Evolutionary conservation across 2,329 filamentous ascomycete species (phyloP), one percentile per base, ranked within the genome.

Genomic region (Hyphodiscus sp.): DNA sequence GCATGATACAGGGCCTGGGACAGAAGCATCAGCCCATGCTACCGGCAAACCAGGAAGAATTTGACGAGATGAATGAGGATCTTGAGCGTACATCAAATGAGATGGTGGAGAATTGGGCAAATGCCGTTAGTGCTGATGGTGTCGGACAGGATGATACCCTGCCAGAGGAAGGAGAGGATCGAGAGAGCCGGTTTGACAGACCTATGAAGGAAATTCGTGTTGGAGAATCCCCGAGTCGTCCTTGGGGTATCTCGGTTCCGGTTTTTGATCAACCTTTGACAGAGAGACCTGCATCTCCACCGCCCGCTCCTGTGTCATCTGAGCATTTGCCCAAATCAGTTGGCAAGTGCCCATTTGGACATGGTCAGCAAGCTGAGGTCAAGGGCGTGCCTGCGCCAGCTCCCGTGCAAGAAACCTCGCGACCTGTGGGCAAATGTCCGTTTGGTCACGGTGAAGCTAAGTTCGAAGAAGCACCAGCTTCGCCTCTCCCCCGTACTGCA

Each of bases 1-100:
- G 83, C 71, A 96, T 97, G 92, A 95, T 97, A 57, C 86, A 94
- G 68, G 90, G 90, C 9, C 76, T 97, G 41, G 89, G 91, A 47
- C 81, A 86, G 59, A 89, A 95, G 63, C 92, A 97, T 67, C 87
- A 94, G 67, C 85, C 89, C 6, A 90, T 94, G 82, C 75, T 96
- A 26, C 88, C 88, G 1, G 76, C 79, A 41, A 73, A 13, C 33
- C 5, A 75, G 5, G 78, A 80, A 58, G 74, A 77, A 41, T 26
- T 26, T 3, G 61, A 61, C n/a, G 59, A 63, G 41, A 54, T 60
- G 20, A 53, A 56, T 20, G 58, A 73, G 63, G 56, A 71, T 63
- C 43, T 72, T 69, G 78, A 81, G 52, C 73, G 72, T 47, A 73
- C 70, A 15, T 84, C 85, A 7, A 83, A 84, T 57, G 81, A 87